Evolutionary conservation across 345 rosid genomes (phyloP), one percentile per base, ranked within the genome.

Genomic region (Euphorbia tirucalli): DNA sequence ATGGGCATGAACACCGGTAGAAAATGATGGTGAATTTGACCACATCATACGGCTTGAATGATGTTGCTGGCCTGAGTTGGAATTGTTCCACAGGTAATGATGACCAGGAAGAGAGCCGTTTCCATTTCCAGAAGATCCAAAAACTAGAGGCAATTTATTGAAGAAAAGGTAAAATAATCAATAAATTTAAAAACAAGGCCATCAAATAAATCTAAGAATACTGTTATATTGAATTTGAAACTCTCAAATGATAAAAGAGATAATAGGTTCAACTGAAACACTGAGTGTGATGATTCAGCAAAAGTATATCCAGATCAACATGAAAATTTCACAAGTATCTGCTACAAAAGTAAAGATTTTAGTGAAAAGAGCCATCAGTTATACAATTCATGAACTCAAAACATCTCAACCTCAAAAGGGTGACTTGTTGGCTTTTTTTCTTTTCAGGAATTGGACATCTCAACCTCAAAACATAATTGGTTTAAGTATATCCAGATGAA

Each of bases 51-150:
- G 85, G 80, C 81, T 83, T 82, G 98, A 85, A 82, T 90, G 73
- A 87, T 77, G 79, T 82, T 87, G 80, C 66, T 80, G 79, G 18
- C 75, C 62, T 46, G 75, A 71, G 57, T 60, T 76, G 21, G 61
- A 49, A 50, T 66, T 65, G 55, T 39, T 76, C 99, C 98, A 93
- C 46, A 76, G 65, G 69, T 80, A 87, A 54, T 79, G 91, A 76
- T 85, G 87, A 65, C 86, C 86, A 65, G 88, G 90, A 69, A 85
- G 83, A 71, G 94, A 59, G 68, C 76, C 65, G 74, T 83, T 88
- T 83, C 92, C 96, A 75, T 82, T 87, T 75, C 91, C 88, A 74
- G 97, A 78, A 80, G 96, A 86, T 78, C 93, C 96, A 81, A 82
- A 87, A 79, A 83, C 96, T 87, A 73, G 77, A 30, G 27, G 39